Evolutionary conservation across 2,329 filamentous ascomycete genomes (phyloP), one percentile per base, ranked within the genome.

Genomic region (Erysiphe pulchra): DNA sequence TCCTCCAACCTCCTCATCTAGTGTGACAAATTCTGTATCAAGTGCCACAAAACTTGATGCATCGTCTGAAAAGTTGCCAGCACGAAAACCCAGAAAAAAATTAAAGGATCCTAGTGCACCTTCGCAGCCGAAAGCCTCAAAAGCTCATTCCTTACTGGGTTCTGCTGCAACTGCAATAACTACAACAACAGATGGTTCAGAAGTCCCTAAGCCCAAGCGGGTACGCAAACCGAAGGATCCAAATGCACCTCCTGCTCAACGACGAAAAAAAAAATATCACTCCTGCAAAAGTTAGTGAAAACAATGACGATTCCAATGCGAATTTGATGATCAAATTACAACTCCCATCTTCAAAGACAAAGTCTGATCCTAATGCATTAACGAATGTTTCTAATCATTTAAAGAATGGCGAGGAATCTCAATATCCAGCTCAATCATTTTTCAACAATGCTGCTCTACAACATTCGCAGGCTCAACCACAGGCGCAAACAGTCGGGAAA

Each of bases 61-160:
- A n/a, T n/a, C 8, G 13, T 16, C 2, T n/a, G 50, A 46, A 43
- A 49, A 50, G 45, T 51, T 53, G 49, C 52, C 50, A 32, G 39
- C 52, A 16, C 42, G 75, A 60, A 78, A 77, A 61, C 72, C 73
- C 17, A 73, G 73, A 18, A 68, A 74, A 44, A 78, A 78, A 56
- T 72, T 74, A 54, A 40, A 40, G 17, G 37, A 40, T 11, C 13
- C 17, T 18, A 16, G 79, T 68, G 55, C 71, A 63, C 49, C 55
- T 47, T 57, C 56, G 61, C 14, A 49, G n/a, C n/a, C n/a, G n/a
- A n/a, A n/a, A 64, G 67, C 17, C 60, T 47, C 49, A 42, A 40
- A 48, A 31, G 33, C n/a, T n/a, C n/a, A n/a, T n/a, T n/a, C n/a
- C n/a, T n/a, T n/a, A 49, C 59, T 60, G 47, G 65, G 63, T 56